Evolutionary conservation across 1,284 basidiomycete species (phyloP).

Genomic region (Cryptococcus sp.): DNA sequence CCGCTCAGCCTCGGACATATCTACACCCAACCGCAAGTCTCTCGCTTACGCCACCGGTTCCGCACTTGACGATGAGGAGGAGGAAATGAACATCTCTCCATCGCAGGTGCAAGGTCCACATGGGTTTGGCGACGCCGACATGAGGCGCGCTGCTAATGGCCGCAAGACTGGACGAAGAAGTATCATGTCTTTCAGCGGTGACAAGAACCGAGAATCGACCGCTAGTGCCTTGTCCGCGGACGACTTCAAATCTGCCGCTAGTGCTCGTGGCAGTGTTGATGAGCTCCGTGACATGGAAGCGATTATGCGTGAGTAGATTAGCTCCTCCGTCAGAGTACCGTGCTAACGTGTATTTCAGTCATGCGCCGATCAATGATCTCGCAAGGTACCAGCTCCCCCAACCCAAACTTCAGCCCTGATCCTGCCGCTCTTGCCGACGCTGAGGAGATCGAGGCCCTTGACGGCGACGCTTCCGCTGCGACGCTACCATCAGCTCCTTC

Average conservation of each 20-base stretch:
- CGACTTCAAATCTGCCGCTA: slow-evolving; percentile 41
- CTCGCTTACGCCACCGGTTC: slow-evolving; percentile 49
- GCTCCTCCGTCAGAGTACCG: background rate
- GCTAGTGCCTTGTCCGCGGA: slow-evolving; percentile 29
- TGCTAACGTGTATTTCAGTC: slow-evolving; percentile 15
- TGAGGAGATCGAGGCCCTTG: slow-evolving; percentile 32
- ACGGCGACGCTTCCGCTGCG: slow-evolving; percentile 7
- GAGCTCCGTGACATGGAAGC: slow-evolving; percentile 50
- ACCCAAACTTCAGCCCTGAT: slow-evolving; percentile 2
- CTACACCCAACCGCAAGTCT: slow-evolving; percentile 48
- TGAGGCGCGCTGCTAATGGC: slow-evolving; percentile 48
- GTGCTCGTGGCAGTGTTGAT: slow-evolving; percentile 44
- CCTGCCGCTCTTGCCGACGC: slow-evolving; percentile 4
- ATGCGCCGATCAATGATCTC: slow-evolving; percentile 40
- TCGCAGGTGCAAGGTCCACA: slow-evolving; percentile 68
- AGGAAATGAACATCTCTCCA: slow-evolving; percentile 59
- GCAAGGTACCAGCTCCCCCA: slow-evolving; percentile 17
- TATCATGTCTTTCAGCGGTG: slow-evolving; percentile 37
- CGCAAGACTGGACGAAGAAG: slow-evolving; percentile 31
- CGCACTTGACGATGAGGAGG: slow-evolving; percentile 45
- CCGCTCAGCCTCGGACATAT: slow-evolving; percentile 32
- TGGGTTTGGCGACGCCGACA: slow-evolving; percentile 67
- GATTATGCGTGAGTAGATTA: slow-evolving; percentile 31
- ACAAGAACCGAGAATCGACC: slow-evolving; percentile 32
- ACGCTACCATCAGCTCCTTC: slow-evolving; percentile 13